Evolutionary conservation across 2,329 filamentous ascomycete genomes (phyloP), one percentile per base, ranked within the genome.

Genomic region (Incumbomyces lentus): DNA sequence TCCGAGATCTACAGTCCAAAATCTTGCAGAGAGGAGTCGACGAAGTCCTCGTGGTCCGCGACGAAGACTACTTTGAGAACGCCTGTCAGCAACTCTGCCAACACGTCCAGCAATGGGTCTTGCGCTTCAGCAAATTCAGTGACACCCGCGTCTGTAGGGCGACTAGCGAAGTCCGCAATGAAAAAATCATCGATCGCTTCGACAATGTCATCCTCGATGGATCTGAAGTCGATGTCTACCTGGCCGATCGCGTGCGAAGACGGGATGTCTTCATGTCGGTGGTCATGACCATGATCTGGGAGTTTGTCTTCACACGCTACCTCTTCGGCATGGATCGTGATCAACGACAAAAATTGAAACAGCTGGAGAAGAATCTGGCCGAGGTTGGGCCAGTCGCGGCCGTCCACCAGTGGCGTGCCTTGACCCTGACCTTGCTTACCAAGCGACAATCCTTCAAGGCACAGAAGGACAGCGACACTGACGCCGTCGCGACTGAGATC

Each of bases 261-360:
- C 81, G 90, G 50, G 90, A 96, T 63, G 82, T 96, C 49, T 95
- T 98, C 74, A 95, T 96, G 87, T 92, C 88, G 32, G 88, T 98
- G 65, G 86, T 90, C 47, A 96, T 96, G 89, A 92, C 85, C 51
- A 95, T 98, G 88, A 82, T 98, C 43, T 98, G 89, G 89, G 92
- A 98, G 66, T 95, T 93, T 61, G 82, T 98, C 62, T 98, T 98
- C 63, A 95, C 90, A 7, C 81, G 92, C 53, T 98, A 98, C 64
- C 80, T 98, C 19, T 98, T 98, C 63, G 92, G 92, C 58, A 95
- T 98, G 87, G 92, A 98, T 63, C 79, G 89, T 58, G 92, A 96
- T 66, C 92, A 98, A 67, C 81, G 92, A 58, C 89, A 96, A 66
- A 96, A 96, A 67, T 82, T 98, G 64, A 96, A 98, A 70, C 81